Evolutionary conservation across 306 rosid genomes (phyloP), one percentile per base, ranked within the genome.

Genomic region (Malus sylvestris): DNA sequence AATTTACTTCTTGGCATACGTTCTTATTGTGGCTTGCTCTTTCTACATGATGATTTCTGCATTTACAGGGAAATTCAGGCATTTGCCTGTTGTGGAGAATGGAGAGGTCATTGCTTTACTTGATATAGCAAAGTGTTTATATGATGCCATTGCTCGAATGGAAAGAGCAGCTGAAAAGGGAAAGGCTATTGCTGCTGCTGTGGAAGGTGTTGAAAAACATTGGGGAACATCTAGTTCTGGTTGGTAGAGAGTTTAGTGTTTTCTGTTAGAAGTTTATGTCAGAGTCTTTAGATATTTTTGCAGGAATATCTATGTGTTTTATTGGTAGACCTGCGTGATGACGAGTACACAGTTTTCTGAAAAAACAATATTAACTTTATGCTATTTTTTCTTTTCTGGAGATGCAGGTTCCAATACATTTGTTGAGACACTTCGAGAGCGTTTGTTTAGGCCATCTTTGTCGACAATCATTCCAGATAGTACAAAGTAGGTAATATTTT

Each of bases 151-250:
- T 87, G 97, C 97, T 67, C 96, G 97, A 49, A 69, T 96, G 93
- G 99, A 96, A 83, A 89, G 99, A 82, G 98, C 94, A 16, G 85
- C 97, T 13, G 99, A 96, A 84, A 96, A 96, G 83, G 99, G 98
- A 86, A 96, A 89, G 85, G 99, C 99, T 70, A 96, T 96, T 78
- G 96, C 93, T 55, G 98, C 98, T 67, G 99, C 99, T 49, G 98
- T 96, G 82, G 97, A 96, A 88, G 99, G 98, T 71, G 92, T 96
- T 78, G 99, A 89, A 87, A 96, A 93, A 84, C 90, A 88, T 72
- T 93, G 97, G 91, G 97, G 94, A 68, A 25, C 93, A 59, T 65
- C 93, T 68, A 58, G 83, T 76, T 78, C 97, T 84, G 97, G 99
- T 96, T 82, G 69, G 93, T 88, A 67, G 67, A 85, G 44, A 20